Evolutionary conservation across 2,329 filamentous ascomycete species (phyloP), one percentile per base, ranked within the genome.

Genomic region (Tetracladium maxilliforme): DNA sequence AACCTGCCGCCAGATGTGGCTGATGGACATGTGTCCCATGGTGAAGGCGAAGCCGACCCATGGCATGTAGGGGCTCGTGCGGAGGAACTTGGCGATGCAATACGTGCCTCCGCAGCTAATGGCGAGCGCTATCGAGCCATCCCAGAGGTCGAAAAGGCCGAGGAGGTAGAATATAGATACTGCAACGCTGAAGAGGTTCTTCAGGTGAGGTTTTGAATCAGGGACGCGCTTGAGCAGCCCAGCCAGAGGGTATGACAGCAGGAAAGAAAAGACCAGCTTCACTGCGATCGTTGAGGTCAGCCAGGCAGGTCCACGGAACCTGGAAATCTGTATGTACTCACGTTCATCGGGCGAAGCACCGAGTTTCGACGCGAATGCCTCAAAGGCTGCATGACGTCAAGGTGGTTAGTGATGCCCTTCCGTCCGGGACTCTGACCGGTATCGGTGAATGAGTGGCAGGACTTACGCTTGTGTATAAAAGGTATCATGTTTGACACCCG

Each of bases 21-120:
- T 92, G 41, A 87, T 49, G 22, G 86, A 87, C 77, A 95, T 81
- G 53, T 98, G 87, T 28, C 75, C 76, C 87, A 98, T 95, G 29
- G 93, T 58, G 44, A 92, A 94, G 24, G 82, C 61, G 50, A 98
- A 98, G 31, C 74, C 84, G 24, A 94, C 63, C 90, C 90, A 98
- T 56, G 90, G 90, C 90, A 98, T 98, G 46, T 87, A 81, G 1
- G 83, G 82, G 12, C 83, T 86, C 18, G 48, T 51, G 36, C 83
- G 68, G 22, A 95, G 58, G 46, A 74, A 86, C 37, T 77, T 71
- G 26, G 87, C 79, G 38, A 98, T 90, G 34, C 65, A 59, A 45
- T 94, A 98, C 25, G 81, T 70, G 24, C 72, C 86, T 11, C 64
- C 68, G 1, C 87, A 72, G 44, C 81, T 84, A 45, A 92, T 73